Evolutionary conservation across 352 stramenopile genomes (phyloP).

Genomic region (Globisporangium spinosum): DNA sequence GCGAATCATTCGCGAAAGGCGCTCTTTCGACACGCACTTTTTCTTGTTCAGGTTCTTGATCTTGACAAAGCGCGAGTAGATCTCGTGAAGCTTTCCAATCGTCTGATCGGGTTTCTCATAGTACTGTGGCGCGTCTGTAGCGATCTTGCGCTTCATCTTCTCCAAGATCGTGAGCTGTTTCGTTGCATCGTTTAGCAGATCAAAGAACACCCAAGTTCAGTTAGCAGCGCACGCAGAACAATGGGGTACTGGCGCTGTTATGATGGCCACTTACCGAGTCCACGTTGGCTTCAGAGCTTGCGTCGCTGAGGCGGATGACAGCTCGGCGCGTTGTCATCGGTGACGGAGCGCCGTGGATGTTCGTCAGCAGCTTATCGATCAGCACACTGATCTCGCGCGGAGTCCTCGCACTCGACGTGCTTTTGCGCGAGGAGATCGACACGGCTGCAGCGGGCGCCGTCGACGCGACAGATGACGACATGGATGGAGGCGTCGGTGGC

Average conservation of each 20-base stretch:
- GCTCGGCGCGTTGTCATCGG: constrained; percentile 52
- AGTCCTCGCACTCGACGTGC: constrained; percentile 21
- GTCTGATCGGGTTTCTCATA: constrained; percentile 41
- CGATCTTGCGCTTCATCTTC: constrained; percentile 76
- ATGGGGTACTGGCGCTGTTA: background rate
- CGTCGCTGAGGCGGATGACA: constrained; percentile 53
- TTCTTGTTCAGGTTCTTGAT: constrained; percentile 75
- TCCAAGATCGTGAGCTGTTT: constrained; percentile 62
- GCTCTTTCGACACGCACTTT: constrained; percentile 32
- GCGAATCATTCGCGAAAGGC: background rate
- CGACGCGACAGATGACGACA: constrained; percentile 12
- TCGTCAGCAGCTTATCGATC: constrained; percentile 48
- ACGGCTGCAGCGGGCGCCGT: constrained; percentile 27
- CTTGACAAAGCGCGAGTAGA: constrained; percentile 76
- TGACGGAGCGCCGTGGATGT: constrained; percentile 51
- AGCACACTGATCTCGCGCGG: constrained; percentile 49
- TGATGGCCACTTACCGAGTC: constrained; percentile 32
- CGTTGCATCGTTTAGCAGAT: background rate
- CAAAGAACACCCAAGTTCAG: background rate
- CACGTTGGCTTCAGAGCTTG: constrained; percentile 20
- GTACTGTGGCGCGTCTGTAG: constrained; percentile 35
- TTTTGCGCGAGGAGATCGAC: constrained; percentile 29
- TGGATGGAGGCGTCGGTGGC: constrained; percentile 11
- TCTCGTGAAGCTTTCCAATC: constrained; percentile 57
- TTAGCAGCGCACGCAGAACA: background rate